Conservation (phyloP, 805 yeast species). For the Starmerella bombi region DNA sequence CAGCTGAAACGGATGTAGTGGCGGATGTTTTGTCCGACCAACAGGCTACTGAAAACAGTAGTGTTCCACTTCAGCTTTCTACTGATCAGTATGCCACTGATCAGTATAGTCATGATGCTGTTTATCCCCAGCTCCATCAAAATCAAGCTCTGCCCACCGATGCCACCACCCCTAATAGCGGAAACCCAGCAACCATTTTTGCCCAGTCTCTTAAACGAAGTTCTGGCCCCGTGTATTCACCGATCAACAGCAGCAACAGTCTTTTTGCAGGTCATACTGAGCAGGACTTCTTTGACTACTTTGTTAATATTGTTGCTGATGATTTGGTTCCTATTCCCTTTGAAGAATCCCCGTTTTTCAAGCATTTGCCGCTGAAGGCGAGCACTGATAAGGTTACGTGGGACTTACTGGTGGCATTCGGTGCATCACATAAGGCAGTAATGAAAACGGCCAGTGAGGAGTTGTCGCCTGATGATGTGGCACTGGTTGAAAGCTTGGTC, state of each 20-base stretch:
- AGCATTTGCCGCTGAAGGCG: slow-evolving; percentile 55
- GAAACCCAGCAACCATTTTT: neutral
- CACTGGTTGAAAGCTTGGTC: slow-evolving; percentile 1
- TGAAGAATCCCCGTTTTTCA: slow-evolving; percentile 51
- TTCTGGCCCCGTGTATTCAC: neutral
- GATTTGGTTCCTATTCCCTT: slow-evolving; percentile 59
- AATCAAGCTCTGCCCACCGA: neutral
- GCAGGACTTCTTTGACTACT: slow-evolving; percentile 49
- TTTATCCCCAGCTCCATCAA: too few species aligned
- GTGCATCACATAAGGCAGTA: slow-evolving; percentile 14
- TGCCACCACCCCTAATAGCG: neutral
- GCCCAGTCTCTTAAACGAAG: neutral
- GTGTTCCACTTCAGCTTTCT: neutral
- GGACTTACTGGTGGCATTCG: slow-evolving; percentile 18
- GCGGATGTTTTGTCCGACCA: neutral
- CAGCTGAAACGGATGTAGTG: neutral
- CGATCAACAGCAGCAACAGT: neutral
- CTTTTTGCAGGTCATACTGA: slow-evolving; percentile 1
- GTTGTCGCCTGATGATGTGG: slow-evolving; percentile 2
- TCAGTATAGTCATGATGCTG: neutral
- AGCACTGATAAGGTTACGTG: slow-evolving; percentile 28
- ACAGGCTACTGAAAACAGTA: neutral
- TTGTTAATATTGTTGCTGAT: slow-evolving; percentile 45
- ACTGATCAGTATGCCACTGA: neutral
- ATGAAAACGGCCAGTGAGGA: neutral